Percentiles rank a stretch among this genome's conserved stretches.
These are phyloP conservation scores for Talaromyces rugulosus DNA, from an alignment of 2,329 filamentous ascomycete genomes.

Conservation along the genomic window DNA sequence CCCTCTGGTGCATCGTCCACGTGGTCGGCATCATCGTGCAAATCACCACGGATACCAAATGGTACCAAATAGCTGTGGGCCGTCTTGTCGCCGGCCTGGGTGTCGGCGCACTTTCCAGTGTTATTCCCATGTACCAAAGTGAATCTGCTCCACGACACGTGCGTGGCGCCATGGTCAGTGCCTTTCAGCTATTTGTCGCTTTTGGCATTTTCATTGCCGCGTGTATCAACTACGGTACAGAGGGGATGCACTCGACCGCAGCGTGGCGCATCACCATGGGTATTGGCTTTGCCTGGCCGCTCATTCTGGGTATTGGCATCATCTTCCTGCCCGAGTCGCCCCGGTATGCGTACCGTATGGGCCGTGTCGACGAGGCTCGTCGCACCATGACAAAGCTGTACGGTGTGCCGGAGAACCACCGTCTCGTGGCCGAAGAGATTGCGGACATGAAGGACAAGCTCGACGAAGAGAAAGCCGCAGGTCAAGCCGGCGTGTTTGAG, in stretches of 20 bases:
- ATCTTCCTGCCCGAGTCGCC: slow-evolving; percentile 55
- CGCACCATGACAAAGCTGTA: slow-evolving; percentile 53
- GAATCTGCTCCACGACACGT: slow-evolving; percentile 45
- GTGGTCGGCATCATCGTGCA: slow-evolving; percentile 45
- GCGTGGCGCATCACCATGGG: slow-evolving; percentile 52
- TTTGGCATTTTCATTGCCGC: slow-evolving; percentile 48
- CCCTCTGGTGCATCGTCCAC: slow-evolving; percentile 42
- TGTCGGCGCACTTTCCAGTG: slow-evolving; percentile 43
- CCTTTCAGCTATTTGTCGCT: slow-evolving; percentile 49
- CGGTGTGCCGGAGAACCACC: slow-evolving; percentile 53
- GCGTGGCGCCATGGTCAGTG: slow-evolving; percentile 45
- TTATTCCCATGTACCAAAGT: slow-evolving; percentile 47
- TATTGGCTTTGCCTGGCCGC: slow-evolving; percentile 55
- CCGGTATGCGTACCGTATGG: slow-evolving; percentile 55
- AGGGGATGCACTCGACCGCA: slow-evolving; percentile 38
- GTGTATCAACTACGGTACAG: slow-evolving; percentile 46
- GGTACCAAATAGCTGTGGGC: slow-evolving; percentile 44
- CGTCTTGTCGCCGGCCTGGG: slow-evolving; percentile 46
- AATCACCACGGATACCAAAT: slow-evolving; percentile 38
- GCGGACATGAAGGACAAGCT: slow-evolving; percentile 57
- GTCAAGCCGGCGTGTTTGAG: slow-evolving; percentile 38
- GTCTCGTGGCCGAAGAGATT: slow-evolving; percentile 52
- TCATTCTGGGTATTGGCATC: slow-evolving; percentile 53
- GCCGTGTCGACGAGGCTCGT: slow-evolving; percentile 49
- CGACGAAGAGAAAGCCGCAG: slow-evolving; percentile 49